phyloP scores from a whole-genome alignment of 805 yeast genomes.

The Millerago galiae region DNA sequence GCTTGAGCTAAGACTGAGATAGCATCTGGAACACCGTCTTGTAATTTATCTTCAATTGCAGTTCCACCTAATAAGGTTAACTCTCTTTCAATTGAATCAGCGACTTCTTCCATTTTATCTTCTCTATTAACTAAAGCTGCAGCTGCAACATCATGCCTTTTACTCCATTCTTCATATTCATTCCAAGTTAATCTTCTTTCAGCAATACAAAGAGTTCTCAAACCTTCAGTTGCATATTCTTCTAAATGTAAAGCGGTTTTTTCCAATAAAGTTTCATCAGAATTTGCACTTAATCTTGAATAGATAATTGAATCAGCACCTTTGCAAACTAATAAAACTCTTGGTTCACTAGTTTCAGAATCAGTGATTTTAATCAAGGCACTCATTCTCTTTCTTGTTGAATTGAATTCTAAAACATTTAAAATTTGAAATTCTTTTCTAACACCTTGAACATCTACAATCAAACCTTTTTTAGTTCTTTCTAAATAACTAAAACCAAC shows the following conservation, averaged over 20 bases:
- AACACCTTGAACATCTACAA: conserved; percentile 64
- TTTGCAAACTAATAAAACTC: conserved; percentile 65
- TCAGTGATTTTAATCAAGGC: conserved; percentile 66
- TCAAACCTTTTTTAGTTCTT: conserved; percentile 61
- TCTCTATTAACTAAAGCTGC: conserved; percentile 61
- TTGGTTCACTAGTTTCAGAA: conserved; percentile 40
- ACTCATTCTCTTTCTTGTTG: conserved; percentile 86
- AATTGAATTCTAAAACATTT: conserved; percentile 70
- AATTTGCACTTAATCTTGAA: conserved; percentile 49
- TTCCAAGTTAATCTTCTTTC: conserved; percentile 59
- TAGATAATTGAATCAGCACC: conserved; percentile 83
- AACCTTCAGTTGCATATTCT: conserved; percentile 76
- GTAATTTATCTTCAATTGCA: conserved; percentile 80
- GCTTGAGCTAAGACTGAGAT: conserved; percentile 64
- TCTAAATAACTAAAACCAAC: conserved; percentile 63
- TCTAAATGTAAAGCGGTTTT: conserved; percentile 70
- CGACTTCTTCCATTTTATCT: conserved; percentile 65
- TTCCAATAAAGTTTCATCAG: conserved; percentile 41
- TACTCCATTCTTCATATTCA: conserved; percentile 58
- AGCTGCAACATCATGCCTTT: conserved; percentile 56
- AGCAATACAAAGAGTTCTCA: conserved; percentile 77
- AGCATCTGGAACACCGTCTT: conserved; percentile 83
- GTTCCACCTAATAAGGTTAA: conserved; percentile 71
- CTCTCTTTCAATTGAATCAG: conserved; percentile 65
- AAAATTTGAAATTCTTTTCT: conserved; percentile 65